Base-by-base conservation (phyloP, 2,329 filamentous ascomycete species). In the Botrytis paeoniae region DNA sequence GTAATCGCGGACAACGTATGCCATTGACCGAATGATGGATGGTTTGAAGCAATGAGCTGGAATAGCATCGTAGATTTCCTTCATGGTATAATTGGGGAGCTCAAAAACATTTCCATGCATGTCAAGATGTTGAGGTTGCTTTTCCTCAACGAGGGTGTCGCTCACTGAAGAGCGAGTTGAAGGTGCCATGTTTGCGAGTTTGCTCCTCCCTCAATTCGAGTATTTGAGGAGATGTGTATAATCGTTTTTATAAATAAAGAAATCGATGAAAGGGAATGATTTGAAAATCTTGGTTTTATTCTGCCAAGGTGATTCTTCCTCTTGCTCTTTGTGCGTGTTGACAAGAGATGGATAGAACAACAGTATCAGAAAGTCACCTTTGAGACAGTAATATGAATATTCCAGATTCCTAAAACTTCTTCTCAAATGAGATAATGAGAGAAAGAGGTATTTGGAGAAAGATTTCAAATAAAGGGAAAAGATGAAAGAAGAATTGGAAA, bases 41-140 rank as follows among this genome's bases (percentile, higher is more conserved):
- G 88, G 87, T 81, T 89, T 82, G 82, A 91, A 91, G 84, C 89
- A 91, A 80, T 90, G 85, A 35, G 85, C 82, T 37, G 89, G 89
- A 75, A 91, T 91, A 72, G 88, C 86, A 76, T 80, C 79, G 76
- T 81, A 75, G 35, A 81, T 81, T 70, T 81, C 73, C 74, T 81
- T 81, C 80, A 81, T 81, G 70, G 80, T 81, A 75, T 78, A 81
- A 73, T 73, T 75, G 37, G 80, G 80, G 2, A 81, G 61, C 59
- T 80, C 78, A 73, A 81, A 81, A 41, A 75, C 77, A 75, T 81
- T 77, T 60, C 80, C 80, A 74, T 81, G 61, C 60, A 81, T 74
- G 69, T 81, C 80, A 73, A 80, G 65, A 77, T 81, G 80, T 69
- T 79, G 75, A 45, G 75, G 43, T 54, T 78, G 62, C 89, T 73